phyloP scores from a whole-genome alignment of 768 basidiomycete genomes.

The Lentinus brumalis region DNA sequence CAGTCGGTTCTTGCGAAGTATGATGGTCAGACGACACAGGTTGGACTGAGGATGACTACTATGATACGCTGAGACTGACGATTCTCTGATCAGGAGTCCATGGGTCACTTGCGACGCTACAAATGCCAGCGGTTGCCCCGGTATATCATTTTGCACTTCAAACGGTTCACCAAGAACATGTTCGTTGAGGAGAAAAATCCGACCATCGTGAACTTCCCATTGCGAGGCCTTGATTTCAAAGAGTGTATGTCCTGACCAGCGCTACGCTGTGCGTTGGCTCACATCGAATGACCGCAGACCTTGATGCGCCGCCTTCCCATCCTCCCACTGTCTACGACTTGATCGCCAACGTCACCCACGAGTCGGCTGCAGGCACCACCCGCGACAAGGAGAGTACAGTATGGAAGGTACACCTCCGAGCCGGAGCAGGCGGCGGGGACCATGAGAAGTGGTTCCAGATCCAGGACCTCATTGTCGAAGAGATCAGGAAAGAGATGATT shows the following conservation, averaged over 20 bases:
- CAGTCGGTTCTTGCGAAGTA: conserved; percentile 91
- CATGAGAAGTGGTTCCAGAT: conserved; percentile 95
- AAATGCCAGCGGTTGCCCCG: conserved; percentile 88
- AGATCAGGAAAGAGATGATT: conserved; percentile 97
- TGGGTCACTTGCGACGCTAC: conserved; percentile 82
- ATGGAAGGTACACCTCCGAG: conserved; percentile 89
- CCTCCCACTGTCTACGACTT: conserved; percentile 85
- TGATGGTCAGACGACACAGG: conserved; percentile 89
- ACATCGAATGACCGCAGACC: conserved; percentile 50
- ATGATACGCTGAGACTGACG: conserved; percentile 16
- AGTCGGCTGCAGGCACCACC: conserved; percentile 94
- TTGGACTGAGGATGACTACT: conserved; percentile 35
- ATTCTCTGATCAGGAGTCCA: conserved; percentile 64
- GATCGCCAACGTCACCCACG: conserved; percentile 92
- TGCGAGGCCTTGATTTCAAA: conserved; percentile 88
- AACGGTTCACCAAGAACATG: conserved; percentile 93
- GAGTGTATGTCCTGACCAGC: conserved; percentile 66
- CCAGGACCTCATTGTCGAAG: conserved; percentile 94
- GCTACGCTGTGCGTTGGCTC: background rate
- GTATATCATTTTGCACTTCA: conserved; percentile 94
- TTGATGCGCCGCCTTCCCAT: conserved; percentile 66
- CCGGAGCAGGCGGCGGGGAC: conserved; percentile 74
- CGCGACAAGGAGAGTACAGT: conserved; percentile 88
- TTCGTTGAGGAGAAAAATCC: conserved; percentile 99
- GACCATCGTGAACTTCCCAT: conserved; percentile 96